A percentile compares a stretch with the other conserved stretches of the same genome.
Evolutionary conservation across 2,329 filamentous ascomycete species (phyloP).

Genomic region (Saccharata proteae): DNA sequence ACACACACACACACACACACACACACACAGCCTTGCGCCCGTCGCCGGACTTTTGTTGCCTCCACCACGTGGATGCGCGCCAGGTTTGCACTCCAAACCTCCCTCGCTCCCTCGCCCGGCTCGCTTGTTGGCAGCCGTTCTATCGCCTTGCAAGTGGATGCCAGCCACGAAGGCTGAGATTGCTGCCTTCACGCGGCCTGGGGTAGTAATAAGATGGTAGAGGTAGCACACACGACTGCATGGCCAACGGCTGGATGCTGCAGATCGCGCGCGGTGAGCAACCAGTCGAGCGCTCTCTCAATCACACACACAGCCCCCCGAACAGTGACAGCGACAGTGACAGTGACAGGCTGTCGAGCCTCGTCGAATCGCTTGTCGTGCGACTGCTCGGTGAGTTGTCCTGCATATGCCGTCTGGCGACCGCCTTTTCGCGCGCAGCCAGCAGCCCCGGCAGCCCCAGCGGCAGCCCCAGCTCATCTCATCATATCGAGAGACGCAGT

Average conservation of each 20-base stretch:
- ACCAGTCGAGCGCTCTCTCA: no score
- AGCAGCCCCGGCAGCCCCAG: no score
- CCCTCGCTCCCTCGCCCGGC: slow-evolving; percentile 1
- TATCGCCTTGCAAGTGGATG: not conserved
- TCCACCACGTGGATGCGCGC: not conserved
- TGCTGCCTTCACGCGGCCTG: slow-evolving; percentile 3
- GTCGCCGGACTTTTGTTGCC: not conserved
- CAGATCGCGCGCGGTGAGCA: slow-evolving; percentile 8
- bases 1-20: no score
- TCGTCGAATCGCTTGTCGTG: slow-evolving; percentile 5
- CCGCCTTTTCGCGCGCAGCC: no score
- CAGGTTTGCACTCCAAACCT: no score
- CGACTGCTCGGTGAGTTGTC: slow-evolving; percentile 8
- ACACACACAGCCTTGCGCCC: not conserved
- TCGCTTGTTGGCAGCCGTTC: slow-evolving; percentile 3
- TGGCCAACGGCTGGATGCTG: slow-evolving; percentile 8
- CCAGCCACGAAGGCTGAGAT: slow-evolving; percentile 1
- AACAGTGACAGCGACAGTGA: no score
- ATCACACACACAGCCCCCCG: no score
- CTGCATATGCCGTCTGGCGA: slow-evolving; percentile 8
- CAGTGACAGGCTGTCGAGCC: slow-evolving; percentile 4
- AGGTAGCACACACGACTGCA: slow-evolving; percentile 6
- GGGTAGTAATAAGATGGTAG: no score
- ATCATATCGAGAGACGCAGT: slow-evolving; percentile 4
- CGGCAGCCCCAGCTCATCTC: no score